Evolutionary conservation across 169 alveolate species (phyloP), one percentile per base, ranked within the genome.

Genomic region (Plasmodium gaboni): DNA sequence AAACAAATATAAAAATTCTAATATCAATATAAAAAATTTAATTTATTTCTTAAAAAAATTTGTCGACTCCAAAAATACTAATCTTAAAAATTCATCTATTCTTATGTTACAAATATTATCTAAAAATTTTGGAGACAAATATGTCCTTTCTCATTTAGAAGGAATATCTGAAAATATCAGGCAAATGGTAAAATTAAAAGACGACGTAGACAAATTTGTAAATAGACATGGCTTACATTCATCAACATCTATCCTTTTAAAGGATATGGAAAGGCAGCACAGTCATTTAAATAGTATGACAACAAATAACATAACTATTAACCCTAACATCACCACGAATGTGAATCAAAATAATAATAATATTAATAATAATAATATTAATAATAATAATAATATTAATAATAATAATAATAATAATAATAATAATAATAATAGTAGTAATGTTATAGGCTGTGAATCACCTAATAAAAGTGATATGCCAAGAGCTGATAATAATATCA

Each of bases 41-140:
- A 71, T 85, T 46, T 71, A 59, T 48, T 85, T 85, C 48, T 44
- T 85, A 19, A 85, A 85, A 85, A 70, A 85, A 70, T 85, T 85
- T 42, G 92, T 85, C 0, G 92, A 85, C 53, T 85, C 92, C 4
- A 85, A 85, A 46, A 85, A 85, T 42, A 69, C 67, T 9, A 85
- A 85, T 70, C 61, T 85, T 42, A 85, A 53, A 60, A 85, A 85
- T 28, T 2, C 92, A 8, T 63, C 92, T 12, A 85, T 85, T 38
- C 87, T 85, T 46, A 15, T 85, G 60, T 51, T 85, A 73, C 92
- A 85, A 70, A 63, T 85, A 4, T 32, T 85, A 22, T 59, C 69
- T 53, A 85, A 73, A 51, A 85, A 70, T 63, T 85, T 70, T 70
- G 92, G 92, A 4, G 73, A 85, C 24, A 69, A 60, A 51, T 70